Evolutionary conservation across 2,329 filamentous ascomycete genomes (phyloP).

Genomic region (Trematosphaeria pertusa): DNA sequence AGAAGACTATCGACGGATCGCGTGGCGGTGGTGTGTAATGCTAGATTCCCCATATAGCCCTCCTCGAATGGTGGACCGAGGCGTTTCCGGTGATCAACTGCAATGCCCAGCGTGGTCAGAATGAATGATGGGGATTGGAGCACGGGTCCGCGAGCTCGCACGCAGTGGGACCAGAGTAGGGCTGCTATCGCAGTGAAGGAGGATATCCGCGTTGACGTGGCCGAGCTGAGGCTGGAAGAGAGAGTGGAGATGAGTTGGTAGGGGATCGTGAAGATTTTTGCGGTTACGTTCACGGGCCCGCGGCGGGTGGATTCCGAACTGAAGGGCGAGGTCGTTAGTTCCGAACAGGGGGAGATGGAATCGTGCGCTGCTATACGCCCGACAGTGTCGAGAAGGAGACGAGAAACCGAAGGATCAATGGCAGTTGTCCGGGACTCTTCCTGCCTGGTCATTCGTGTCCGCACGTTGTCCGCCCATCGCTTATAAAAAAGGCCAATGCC

Average conservation of each 20-base stretch:
- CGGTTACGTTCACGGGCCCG: slow-evolving; percentile 11
- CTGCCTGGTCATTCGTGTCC: too few relatives aligned
- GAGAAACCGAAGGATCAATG: too few relatives aligned
- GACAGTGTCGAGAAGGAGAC: too few relatives aligned
- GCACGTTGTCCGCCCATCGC: too few relatives aligned
- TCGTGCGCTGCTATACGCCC: too few relatives aligned
- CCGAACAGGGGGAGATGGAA: too few relatives aligned
- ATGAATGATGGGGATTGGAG: slow-evolving; percentile 4
- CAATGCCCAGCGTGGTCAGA: slow-evolving; percentile 22
- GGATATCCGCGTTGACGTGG: slow-evolving; percentile 8
- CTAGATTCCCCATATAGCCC: slow-evolving; percentile 17
- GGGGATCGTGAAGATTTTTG: slow-evolving; percentile 13
- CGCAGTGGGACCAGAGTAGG: slow-evolving; percentile 28
- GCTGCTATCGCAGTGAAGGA: slow-evolving; percentile 25
- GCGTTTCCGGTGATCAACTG: slow-evolving; percentile 18
- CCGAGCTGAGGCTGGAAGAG: not conserved
- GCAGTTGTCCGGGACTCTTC: too few relatives aligned
- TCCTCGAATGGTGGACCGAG: slow-evolving; percentile 6
- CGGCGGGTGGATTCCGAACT: too few relatives aligned
- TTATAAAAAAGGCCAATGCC: slow-evolving; percentile 21
- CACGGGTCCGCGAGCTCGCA: slow-evolving; percentile 15
- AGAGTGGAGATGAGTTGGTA: slow-evolving; percentile 7
- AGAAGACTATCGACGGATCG: too few relatives aligned
- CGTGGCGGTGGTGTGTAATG: too few relatives aligned
- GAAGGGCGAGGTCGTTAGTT: too few relatives aligned